Conservation (phyloP, 352 stramenopile genomes). For the Peronospora tabacina region DNA sequence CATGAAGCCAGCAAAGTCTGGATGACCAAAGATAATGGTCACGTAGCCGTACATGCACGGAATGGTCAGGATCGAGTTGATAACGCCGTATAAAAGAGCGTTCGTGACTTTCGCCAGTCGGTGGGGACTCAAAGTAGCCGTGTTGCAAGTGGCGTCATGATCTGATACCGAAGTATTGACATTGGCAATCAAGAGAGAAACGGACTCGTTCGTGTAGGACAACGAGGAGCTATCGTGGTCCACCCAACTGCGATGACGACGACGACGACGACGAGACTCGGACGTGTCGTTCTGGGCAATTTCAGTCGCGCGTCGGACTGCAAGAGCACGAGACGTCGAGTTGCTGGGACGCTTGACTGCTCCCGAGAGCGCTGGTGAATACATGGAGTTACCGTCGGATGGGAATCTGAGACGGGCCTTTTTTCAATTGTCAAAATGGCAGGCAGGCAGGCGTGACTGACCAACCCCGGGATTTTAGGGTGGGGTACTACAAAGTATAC, state of each 20-base stretch:
- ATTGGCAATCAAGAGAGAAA: constrained; percentile 27
- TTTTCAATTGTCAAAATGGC: no score
- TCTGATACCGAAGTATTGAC: constrained; percentile 1
- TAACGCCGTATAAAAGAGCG: constrained; percentile 80
- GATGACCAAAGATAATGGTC: constrained; percentile 91
- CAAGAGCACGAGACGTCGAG: constrained; percentile 21
- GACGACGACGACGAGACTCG: constrained; percentile 12
- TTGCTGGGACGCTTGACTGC: constrained; percentile 39
- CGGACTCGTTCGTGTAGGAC: constrained; percentile 19
- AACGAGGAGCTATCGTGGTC: constrained; percentile 18
- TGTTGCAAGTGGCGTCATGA: neutral
- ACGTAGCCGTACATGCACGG: constrained; percentile 93
- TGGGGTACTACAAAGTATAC: no score
- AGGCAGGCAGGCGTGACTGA: no score
- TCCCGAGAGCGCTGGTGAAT: constrained; percentile 57
- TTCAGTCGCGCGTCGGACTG: constrained; percentile 20
- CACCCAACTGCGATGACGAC: constrained; percentile 35
- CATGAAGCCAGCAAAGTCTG: constrained; percentile 85
- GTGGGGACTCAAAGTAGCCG: neutral
- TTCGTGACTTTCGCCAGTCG: constrained; percentile 44
- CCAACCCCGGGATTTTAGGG: no score
- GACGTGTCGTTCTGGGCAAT: constrained; percentile 11
- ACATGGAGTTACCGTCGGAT: constrained; percentile 23
- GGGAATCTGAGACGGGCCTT: neutral
- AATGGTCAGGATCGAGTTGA: constrained; percentile 92